Evolutionary conservation across 2,329 filamentous ascomycete species (phyloP).

Genomic region (Tolypocladium amazonense): DNA sequence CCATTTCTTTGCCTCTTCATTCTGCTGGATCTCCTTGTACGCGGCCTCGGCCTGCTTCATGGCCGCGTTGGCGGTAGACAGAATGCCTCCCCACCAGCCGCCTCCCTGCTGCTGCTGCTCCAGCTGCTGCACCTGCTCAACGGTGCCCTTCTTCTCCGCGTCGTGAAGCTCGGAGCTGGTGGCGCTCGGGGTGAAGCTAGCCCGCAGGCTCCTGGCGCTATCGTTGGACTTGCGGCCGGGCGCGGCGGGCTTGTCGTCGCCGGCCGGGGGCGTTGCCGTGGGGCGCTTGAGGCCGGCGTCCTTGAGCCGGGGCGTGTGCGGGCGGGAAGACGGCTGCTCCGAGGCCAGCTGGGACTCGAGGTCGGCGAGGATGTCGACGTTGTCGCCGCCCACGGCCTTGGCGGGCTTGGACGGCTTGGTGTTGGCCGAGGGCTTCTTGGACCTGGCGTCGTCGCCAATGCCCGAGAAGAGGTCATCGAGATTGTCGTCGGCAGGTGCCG

Average conservation of each 20-base stretch:
- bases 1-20: slow-evolving; percentile 94
- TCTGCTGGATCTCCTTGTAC: slow-evolving; percentile 90
- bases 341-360: slow-evolving; percentile 63
- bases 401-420: slow-evolving; percentile 30
- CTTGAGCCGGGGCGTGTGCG: slow-evolving; percentile 69
- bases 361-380: slow-evolving; percentile 71
- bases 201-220: slow-evolving; percentile 59
- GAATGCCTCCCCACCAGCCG: slow-evolving; percentile 81
- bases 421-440: slow-evolving; percentile 33
- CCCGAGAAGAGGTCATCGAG: slow-evolving; percentile 56
- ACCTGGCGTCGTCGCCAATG: slow-evolving; percentile 41
- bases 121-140: slow-evolving; percentile 30
- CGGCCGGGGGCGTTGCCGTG: slow-evolving; percentile 40
- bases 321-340: slow-evolving; percentile 61
- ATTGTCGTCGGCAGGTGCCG: slow-evolving; percentile 47
- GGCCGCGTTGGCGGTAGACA: slow-evolving; percentile 73
- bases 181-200: slow-evolving; percentile 59
- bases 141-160: slow-evolving; percentile 38
- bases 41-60: slow-evolving; percentile 89
- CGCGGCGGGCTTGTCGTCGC: slow-evolving; percentile 50
- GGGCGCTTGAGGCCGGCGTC: slow-evolving; percentile 35
- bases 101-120: slow-evolving; percentile 36
- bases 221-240: slow-evolving; percentile 63
- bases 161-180: slow-evolving; percentile 53
- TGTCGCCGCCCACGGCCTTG: slow-evolving; percentile 40